Conservation (phyloP, 257 asterid genomes). For the Orobanche coerulescens region DNA sequence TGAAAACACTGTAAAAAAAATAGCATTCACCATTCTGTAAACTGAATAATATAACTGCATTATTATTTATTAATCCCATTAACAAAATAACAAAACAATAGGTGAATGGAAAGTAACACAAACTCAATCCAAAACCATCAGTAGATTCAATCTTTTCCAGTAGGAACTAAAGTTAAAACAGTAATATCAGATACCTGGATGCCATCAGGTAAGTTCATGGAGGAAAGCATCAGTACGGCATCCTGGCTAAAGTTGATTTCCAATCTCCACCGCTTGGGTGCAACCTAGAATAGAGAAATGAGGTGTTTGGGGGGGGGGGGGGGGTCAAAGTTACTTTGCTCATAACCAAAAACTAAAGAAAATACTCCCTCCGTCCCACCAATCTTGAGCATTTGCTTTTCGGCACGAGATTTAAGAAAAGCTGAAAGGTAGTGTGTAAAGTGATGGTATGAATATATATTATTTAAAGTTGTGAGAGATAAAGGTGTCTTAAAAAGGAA, state of each 20-base stretch:
- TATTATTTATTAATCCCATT: background rate
- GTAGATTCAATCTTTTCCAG: background rate
- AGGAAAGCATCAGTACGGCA: constrained; percentile 94
- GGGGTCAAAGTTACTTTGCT: background rate
- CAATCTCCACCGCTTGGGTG: constrained; percentile 91
- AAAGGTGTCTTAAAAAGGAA: too few species aligned
- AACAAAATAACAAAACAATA: background rate
- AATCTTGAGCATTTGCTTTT: too few species aligned
- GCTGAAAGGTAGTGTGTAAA: too few species aligned
- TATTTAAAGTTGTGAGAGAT: too few species aligned
- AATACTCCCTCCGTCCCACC: too few species aligned
- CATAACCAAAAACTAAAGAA: background rate
- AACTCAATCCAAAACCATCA: background rate
- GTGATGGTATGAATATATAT: too few species aligned
- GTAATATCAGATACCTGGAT: constrained; percentile 54
- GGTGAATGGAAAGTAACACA: too few species aligned
- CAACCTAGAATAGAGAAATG: constrained; percentile 42
- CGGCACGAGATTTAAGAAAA: too few species aligned
- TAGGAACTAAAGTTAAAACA: background rate
- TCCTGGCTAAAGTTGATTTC: constrained; percentile 86
- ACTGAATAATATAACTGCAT: background rate
- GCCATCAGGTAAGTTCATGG: constrained; percentile 94
- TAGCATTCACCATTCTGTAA: constrained; percentile 2
- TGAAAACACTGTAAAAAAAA: too few species aligned
- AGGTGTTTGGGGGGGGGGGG: background rate